phyloP scores from a whole-genome alignment of 1,284 basidiomycete species.

The Fomitopsis pinicola region DNA sequence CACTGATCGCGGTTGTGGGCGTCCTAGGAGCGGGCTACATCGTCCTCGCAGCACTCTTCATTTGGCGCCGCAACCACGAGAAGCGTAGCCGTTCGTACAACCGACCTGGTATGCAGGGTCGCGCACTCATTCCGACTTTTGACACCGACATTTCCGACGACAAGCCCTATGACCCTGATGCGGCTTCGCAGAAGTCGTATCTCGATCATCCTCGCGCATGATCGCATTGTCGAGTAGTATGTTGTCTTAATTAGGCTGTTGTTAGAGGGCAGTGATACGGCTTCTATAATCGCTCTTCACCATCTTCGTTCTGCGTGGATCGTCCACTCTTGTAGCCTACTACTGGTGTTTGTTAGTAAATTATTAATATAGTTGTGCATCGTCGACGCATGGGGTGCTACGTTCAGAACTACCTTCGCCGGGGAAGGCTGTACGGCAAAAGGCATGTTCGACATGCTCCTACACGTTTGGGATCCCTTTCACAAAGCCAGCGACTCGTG shows the following conservation, averaged over 20 bases:
- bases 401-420: no score
- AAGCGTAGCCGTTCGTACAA: not conserved
- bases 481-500: not conserved
- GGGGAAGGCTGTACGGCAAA: no score
- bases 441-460: no score
- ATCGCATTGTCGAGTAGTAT: not conserved
- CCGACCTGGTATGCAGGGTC: not conserved
- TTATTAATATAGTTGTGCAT: no score
- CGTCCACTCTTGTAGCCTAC: no score
- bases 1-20: slow-evolving; percentile 2
- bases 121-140: not conserved
- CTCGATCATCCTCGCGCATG: not conserved
- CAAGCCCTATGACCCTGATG: not conserved
- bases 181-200: not conserved
- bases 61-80: not conserved
- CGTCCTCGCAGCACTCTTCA: not conserved
- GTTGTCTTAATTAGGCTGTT: no score
- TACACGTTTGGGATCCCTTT: no score
- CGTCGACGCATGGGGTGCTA: no score
- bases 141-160: not conserved
- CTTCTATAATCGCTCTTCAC: no score
- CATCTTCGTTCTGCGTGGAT: no score
- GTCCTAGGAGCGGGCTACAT: slow-evolving; percentile 1
- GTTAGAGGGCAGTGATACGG: no score
- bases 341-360: no score